Evolutionary conservation across 2,329 filamentous ascomycete genomes (phyloP), one percentile per base, ranked within the genome.

Genomic region (Sarocladiaceae sp.): DNA sequence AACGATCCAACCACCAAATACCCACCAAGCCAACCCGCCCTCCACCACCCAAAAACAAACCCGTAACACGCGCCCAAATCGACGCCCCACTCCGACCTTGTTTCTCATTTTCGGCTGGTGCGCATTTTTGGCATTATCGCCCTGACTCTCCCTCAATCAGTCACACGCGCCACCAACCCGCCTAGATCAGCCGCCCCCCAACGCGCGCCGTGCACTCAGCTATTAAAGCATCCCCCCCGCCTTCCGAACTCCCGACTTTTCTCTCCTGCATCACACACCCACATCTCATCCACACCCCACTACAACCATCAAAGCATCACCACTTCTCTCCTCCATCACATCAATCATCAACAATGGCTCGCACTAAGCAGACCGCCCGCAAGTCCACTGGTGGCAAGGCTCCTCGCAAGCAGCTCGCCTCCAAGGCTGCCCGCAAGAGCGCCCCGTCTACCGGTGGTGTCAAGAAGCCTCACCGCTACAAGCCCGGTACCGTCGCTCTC

Each of bases 361-460:
- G 77, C 61, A 81, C 77, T 53, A 81, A 81, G 76, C 77, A 81
- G 65, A 81, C 76, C 60, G 79, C 79, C 60, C 78, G 80, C 65
- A 83, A 95, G 78, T 85, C 82, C 68, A 85, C 82, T 60, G 82
- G 82, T 81, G 82, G 82, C 77, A 85, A 85, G 76, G 82, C 82
- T 58, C 81, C 81, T 52, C 80, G 82, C 73, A 98, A 98, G 88
- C 90, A 96, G 82, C 89, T 97, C 65, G 91, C 91, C 61, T 95
- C 90, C 79, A 96, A 96, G 87, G 93, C 91, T 57, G 61, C 93
- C 63, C 90, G 93, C 77, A 98, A 98, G 84, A 89, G 85, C 61
- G 91, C 93, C 50, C 93, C 93, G 59, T 95, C 89, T 52, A 97
- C 93, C 68, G 93, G 91, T 62, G 86, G 86, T 83, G 86, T 91